Base-by-base conservation (phyloP, 2,329 filamentous ascomycete species). In the Ophiostoma quercus region DNA sequence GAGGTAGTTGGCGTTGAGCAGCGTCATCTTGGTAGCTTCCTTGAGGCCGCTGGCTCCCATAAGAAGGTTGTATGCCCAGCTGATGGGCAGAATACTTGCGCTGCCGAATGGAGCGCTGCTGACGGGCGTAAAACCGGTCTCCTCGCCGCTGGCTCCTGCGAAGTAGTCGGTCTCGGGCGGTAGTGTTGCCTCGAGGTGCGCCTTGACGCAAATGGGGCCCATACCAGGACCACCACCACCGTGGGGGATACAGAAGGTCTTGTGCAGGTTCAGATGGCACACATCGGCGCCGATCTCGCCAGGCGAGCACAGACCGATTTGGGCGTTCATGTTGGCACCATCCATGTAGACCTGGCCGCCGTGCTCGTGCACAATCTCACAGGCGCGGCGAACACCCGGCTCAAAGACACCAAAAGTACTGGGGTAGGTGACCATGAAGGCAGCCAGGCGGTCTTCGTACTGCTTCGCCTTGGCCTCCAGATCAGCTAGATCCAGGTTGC, bases 341-440 rank as follows among this genome's bases (percentile, higher is more conserved):
- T 98, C 94, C 94, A 98, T 97, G 83, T 97, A 98, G 19, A 98
- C 94, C 77, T 96, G 92, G 11, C 94, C 94, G 68, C 94, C 94
- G 77, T 96, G 83, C 73, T 90, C 80, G 81, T 98, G 94, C 22
- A 98, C 92, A 39, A 96, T 83, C 69, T 92, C 83, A 79, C 93
- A 97, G 19, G 90, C 93, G 77, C 91, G 87, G 82, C 93, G 95
- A 78, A 97, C 87, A 73, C 89, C 86, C 2, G 94, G 94, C 83
- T 98, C 94, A 77, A 96, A 98, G 39, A 98, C 92, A 78, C 94
- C 94, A 74, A 91, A 98, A 0, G 94, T 98, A 79, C 91, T 95
- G 41, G 94, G 94, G 78, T 98, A 98, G 1, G 94, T 98, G 76
- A 98, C 87, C 94, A 97, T 97, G 80, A 97, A 94, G 67, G 94